Conservation (phyloP, 257 asterid species). For the Jasminum sambac region DNA sequence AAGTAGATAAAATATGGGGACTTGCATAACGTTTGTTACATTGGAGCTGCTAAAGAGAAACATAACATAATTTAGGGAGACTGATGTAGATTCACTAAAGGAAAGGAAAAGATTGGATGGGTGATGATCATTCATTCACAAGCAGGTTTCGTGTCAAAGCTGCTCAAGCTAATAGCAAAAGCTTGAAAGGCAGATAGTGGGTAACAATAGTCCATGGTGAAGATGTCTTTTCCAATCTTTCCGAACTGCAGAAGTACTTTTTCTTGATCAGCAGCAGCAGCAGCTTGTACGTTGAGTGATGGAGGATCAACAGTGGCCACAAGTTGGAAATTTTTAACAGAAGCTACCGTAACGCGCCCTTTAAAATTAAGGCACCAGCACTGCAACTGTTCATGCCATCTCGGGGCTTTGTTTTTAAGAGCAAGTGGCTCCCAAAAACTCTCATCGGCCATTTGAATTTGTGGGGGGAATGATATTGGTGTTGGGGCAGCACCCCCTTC, state of each 20-base stretch:
- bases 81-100: too few species aligned
- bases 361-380: conserved; percentile 95
- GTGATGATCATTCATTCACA: conserved; percentile 62
- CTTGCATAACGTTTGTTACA: neutral
- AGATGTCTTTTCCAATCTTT: conserved; percentile 90
- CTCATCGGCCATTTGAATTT: conserved; percentile 31
- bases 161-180: conserved; percentile 92
- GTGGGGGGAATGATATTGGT: conserved; percentile 64
- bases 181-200: conserved; percentile 96
- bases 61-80: neutral
- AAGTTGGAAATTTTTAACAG: conserved; percentile 89
- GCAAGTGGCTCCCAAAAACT: conserved; percentile 53
- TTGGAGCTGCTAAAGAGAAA: neutral
- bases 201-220: conserved; percentile 89
- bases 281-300: conserved; percentile 53
- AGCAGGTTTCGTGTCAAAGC: conserved; percentile 93
- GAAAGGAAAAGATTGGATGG: neutral
- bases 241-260: conserved; percentile 89
- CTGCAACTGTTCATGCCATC: conserved; percentile 95
- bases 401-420: conserved; percentile 80
- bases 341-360: conserved; percentile 96
- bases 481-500: conserved; percentile 93
- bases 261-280: conserved; percentile 75
- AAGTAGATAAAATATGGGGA: neutral
- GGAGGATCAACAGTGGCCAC: conserved; percentile 74